Base-by-base conservation (phyloP, 352 stramenopile species). In the Pythium vanterpoolii region DNA sequence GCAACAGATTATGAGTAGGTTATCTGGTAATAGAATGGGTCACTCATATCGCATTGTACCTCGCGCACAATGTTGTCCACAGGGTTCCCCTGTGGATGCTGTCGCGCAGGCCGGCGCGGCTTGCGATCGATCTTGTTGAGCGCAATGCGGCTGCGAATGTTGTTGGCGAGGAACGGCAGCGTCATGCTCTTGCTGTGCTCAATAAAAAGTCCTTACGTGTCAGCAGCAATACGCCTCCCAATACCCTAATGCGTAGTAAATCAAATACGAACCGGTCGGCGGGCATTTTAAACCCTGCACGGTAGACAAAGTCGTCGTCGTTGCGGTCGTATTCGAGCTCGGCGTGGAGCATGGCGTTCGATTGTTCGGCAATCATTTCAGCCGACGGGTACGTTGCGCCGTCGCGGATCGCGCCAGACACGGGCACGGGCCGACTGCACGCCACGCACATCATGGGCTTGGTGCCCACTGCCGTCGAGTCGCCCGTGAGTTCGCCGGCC, bases 381-480 rank as follows among this genome's bases (percentile, higher is more conserved):
- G 60, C 55, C 4, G 76, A 72, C n/a, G 71, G 66, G 27, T 83
- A 72, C 45, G 76, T 71, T 8, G 69, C 76, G 39, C 74, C 66
- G 55, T 90, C 81, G 18, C 76, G 74, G 10, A 92, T 66, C 33
- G 76, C 34, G 1, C 39, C 34, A 9, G 79, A 92, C 23, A 92
- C 79, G 0, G 79, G 78, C 14, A 92, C 84, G 0, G 84, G 84
- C 1, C 82, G 79, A 54, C 82, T 92, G 53, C 84, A 92, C 5
- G 83, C 83, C 26, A 94, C 83, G 51, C 83, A 93, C 80, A 94
- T 91, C 24, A 89, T 74, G 0, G 82, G 80, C 44, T 90, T 92
- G 16, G 83, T 91, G 30, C 80, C 83, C 52, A 93, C 75, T 6
- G 85, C 79, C 4, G 85, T 93, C 40, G 83, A 85, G 38, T 90